Evolutionary conservation across 2,329 filamentous ascomycete species (phyloP), one percentile per base, ranked within the genome.

Genomic region (Cadophora luteo-olivacea): DNA sequence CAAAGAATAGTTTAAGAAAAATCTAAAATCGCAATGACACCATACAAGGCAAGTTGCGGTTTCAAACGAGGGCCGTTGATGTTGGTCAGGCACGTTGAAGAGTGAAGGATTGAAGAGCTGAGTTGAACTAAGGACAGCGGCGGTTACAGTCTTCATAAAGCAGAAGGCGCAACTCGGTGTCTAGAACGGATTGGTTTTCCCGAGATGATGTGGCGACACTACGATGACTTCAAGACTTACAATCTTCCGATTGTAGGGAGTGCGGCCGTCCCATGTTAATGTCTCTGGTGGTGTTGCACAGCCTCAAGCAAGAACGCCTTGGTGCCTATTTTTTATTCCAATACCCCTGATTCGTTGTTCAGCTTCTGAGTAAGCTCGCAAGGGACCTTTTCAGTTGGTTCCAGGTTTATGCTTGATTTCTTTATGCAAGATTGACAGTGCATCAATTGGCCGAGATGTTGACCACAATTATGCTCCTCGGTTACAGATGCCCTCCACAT

Each of bases 271-370:
- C 29, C 29, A 29, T 29, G 29, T 29, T 29, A 29, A 29, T 29
- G 5, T n/a, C n/a, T n/a, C n/a, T 25, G 64, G 41, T 36, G 33
- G 22, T 57, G 25, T 58, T 41, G 51, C 51, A 58, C 65, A 67
- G 65, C 65, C 65, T 63, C 49, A 55, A 24, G n/a, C 52, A 45
- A 61, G 16, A 52, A 38, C 33, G 52, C 60, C 61, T 58, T 29
- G 60, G 61, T 52, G 52, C 41, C 65, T 64, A 22, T n/a, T n/a
- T n/a, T n/a, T n/a, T n/a, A n/a, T 41, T 12, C 24, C 38, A 12
- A 55, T 24, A 54, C 25, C 52, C 52, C 29, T 55, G 52, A 45
- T 19, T 41, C 22, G 22, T 8, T 45, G 3, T 52, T 54, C 49
- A 64, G 48, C 61, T 52, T 64, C 61, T 54, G 61, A 54, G 61